Percentiles rank a stretch among this genome's conserved stretches.
phyloP scores from a whole-genome alignment of 768 basidiomycete species.

The Mycena leptocephala region DNA sequence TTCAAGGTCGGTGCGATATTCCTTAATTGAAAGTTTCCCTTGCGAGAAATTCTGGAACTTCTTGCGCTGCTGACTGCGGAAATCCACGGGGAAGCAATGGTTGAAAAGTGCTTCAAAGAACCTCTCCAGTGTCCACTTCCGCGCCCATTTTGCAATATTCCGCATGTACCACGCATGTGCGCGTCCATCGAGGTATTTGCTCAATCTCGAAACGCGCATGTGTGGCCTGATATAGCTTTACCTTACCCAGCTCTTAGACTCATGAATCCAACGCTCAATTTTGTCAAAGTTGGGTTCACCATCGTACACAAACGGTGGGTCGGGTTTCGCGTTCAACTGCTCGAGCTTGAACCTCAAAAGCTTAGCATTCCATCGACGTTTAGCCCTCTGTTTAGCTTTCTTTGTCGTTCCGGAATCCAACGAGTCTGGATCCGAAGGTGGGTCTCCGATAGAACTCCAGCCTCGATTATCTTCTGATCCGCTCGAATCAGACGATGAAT shows the following conservation, averaged over 20 bases:
- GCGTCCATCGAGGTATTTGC: not conserved
- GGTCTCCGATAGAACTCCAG: not conserved
- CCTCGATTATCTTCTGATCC: not conserved
- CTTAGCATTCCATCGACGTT: not conserved
- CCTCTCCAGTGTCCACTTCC: constrained; percentile 13
- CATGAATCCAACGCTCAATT: constrained; percentile 25
- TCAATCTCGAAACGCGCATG: not conserved
- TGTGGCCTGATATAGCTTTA: not conserved
- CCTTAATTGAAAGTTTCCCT: constrained; percentile 12
- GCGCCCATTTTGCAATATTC: not conserved
- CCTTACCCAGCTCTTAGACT: constrained; percentile 16
- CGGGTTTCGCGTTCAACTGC: constrained; percentile 29
- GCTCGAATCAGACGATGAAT: not conserved
- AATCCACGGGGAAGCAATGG: constrained; percentile 32
- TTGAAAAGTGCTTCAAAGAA: constrained; percentile 32
- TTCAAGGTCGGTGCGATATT: constrained; percentile 16
- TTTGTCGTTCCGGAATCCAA: not conserved
- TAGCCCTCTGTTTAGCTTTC: not conserved
- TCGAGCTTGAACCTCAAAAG: constrained; percentile 21
- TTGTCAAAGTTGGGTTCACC: constrained; percentile 17
- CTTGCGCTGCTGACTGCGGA: constrained; percentile 30
- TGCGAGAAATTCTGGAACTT: constrained; percentile 27
- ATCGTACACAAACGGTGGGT: constrained; percentile 25
- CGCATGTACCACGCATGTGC: constrained; percentile 29
- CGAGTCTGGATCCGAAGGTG: not conserved